Conservation (phyloP, 345 rosid genomes). For the Gossypium arboreum region DNA sequence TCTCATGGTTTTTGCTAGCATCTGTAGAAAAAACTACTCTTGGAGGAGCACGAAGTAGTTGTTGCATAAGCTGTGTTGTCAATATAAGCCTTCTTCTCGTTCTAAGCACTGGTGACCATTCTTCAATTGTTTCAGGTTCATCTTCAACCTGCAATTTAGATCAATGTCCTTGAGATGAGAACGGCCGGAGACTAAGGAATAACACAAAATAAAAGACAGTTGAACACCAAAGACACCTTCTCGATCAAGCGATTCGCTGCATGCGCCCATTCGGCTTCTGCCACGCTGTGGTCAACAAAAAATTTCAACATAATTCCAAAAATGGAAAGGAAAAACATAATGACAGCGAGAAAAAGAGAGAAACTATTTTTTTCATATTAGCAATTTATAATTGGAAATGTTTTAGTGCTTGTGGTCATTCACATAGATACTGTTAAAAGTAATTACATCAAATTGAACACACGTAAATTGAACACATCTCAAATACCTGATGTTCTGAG, state of each 20-base stretch:
- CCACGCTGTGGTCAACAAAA: conserved; percentile 46
- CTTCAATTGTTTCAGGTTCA: conserved; percentile 48
- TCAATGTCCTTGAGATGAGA: conserved; percentile 15
- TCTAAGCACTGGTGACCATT: conserved; percentile 37
- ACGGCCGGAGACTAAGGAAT: background rate
- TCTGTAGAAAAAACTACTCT: conserved; percentile 45
- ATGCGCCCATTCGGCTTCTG: conserved; percentile 68
- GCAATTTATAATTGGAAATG: background rate
- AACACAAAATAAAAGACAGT: background rate
- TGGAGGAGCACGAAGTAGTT: conserved; percentile 52
- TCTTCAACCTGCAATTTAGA: conserved; percentile 54
- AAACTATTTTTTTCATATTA: background rate
- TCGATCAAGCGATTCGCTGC: conserved; percentile 56
- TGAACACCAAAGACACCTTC: conserved; percentile 48
- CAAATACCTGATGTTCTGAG: conserved; percentile 63
- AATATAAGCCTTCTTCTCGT: conserved; percentile 71
- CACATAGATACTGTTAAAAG: background rate
- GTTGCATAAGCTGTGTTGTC: conserved; percentile 83
- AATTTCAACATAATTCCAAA: conserved; percentile 8
- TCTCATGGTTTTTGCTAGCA: conserved; percentile 48
- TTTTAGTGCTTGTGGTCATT: background rate
- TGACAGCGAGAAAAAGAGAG: background rate
- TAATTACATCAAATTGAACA: background rate
- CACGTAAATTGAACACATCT: background rate
- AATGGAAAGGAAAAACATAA: background rate